Conservation (phyloP, 2,329 filamentous ascomycete genomes). For the Harringtonia lauricola region DNA sequence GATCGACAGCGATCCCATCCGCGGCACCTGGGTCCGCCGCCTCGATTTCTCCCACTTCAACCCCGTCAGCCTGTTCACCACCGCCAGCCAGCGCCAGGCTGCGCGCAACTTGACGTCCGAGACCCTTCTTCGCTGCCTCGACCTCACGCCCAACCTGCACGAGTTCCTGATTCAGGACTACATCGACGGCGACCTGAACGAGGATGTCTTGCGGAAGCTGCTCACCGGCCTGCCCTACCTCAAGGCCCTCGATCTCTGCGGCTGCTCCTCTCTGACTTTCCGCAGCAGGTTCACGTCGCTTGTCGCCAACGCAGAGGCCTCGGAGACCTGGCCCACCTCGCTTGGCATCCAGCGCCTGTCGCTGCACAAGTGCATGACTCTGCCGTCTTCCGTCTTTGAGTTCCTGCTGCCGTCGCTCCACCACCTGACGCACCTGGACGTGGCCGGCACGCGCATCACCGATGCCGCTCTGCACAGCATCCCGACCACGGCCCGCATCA, state of each 20-base stretch:
- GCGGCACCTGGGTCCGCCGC: constrained; percentile 66
- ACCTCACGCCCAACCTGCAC: constrained; percentile 60
- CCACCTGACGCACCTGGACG: constrained; percentile 64
- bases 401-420: constrained; percentile 58
- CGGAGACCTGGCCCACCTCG: constrained; percentile 38
- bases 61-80: constrained; percentile 64
- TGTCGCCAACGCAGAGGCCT: constrained; percentile 19
- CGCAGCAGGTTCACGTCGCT: constrained; percentile 51
- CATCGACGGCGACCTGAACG: constrained; percentile 62
- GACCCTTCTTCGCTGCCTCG: constrained; percentile 60
- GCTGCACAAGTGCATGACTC: constrained; percentile 66
- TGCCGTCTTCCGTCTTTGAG: constrained; percentile 58
- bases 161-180: constrained; percentile 77
- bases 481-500: constrained; percentile 59
- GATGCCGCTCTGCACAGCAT: constrained; percentile 60
- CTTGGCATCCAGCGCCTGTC: constrained; percentile 58
- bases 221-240: constrained; percentile 55
- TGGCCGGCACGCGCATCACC: constrained; percentile 68
- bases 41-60: constrained; percentile 83
- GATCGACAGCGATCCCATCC: constrained; percentile 51
- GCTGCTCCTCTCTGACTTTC: constrained; percentile 59
- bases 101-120: constrained; percentile 66
- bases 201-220: constrained; percentile 58
- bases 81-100: constrained; percentile 61
- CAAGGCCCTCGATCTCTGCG: constrained; percentile 65